A percentile compares a stretch with the other conserved stretches of the same genome.
phyloP scores from a whole-genome alignment of 1,284 basidiomycete species.

The Malassezia slooffiae region DNA sequence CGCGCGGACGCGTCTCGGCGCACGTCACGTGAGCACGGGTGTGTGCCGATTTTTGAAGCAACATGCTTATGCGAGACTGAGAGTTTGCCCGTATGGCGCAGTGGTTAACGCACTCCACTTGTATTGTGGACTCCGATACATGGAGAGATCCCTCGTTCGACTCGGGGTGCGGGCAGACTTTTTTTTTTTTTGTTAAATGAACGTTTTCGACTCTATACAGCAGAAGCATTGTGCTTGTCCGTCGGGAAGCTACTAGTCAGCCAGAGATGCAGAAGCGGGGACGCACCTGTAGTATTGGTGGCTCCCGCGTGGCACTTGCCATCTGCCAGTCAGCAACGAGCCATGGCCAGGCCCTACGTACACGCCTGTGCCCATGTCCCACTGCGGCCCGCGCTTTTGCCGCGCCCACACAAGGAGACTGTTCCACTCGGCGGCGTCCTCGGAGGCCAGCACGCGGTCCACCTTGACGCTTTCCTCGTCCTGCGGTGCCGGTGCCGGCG shows the following conservation, averaged over 20 bases:
- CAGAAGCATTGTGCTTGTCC: neutral
- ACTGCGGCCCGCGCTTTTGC: constrained; percentile 14
- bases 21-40: neutral
- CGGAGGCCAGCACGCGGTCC: neutral
- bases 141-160: constrained; percentile 21
- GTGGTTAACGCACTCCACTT: constrained; percentile 21
- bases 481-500: no score
- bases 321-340: constrained; percentile 11
- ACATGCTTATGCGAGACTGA: no score
- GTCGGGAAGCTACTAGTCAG: constrained; percentile 8
- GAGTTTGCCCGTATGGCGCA: constrained; percentile 19
- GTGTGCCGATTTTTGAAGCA: neutral
- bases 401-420: constrained; percentile 17
- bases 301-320: constrained; percentile 11
- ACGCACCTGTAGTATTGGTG: constrained; percentile 9
- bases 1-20: neutral
- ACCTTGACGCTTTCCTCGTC: no score
- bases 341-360: constrained; percentile 1
- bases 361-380: constrained; percentile 20
- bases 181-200: no score
- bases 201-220: no score
- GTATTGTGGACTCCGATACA: constrained; percentile 10
- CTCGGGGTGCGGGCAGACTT: constrained; percentile 17
- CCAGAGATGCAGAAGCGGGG: no score
- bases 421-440: constrained; percentile 19